Evolutionary conservation across 176 grass and related monocot species (phyloP).

Genomic region (Zoysia pacifica): DNA sequence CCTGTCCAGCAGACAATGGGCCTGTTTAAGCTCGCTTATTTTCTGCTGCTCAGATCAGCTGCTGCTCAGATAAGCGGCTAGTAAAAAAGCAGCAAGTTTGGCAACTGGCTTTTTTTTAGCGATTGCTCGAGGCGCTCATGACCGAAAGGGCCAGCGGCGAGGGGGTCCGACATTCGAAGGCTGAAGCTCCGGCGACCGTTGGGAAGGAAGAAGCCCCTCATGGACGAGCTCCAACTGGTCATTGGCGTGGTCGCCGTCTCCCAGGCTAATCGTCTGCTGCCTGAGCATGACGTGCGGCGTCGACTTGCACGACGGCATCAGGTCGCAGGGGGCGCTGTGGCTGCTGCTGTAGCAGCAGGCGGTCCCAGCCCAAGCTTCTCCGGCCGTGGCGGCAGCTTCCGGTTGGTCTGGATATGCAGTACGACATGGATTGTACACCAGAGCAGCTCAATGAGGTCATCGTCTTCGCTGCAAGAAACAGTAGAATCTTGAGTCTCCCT

Average conservation of each 20-base stretch:
- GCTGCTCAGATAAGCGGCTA: too few species aligned
- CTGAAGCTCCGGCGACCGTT: too few species aligned
- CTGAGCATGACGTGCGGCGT: conserved; percentile 40
- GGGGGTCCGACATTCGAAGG: too few species aligned
- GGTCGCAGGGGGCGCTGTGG: conserved; percentile 17
- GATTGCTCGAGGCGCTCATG: too few species aligned
- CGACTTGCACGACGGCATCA: conserved; percentile 76
- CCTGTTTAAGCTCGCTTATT: too few species aligned
- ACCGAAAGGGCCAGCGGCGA: too few species aligned
- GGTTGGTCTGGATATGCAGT: conserved; percentile 74
- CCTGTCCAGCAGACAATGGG: neutral
- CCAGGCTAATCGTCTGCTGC: conserved; percentile 47
- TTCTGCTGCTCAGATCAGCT: too few species aligned
- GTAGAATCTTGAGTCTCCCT: neutral
- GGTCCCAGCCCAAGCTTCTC: neutral
- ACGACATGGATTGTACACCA: conserved; percentile 82
- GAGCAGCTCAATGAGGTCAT: conserved; percentile 78
- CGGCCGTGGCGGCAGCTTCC: conserved; percentile 49
- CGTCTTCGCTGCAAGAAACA: conserved; percentile 50
- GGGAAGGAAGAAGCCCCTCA: neutral
- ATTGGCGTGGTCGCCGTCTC: conserved; percentile 23
- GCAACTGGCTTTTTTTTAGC: too few species aligned
- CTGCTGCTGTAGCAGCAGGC: neutral
- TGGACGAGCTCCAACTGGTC: conserved; percentile 40
- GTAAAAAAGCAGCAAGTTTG: too few species aligned